phyloP scores from a whole-genome alignment of 345 rosid genomes.

The Geranium brycei region DNA sequence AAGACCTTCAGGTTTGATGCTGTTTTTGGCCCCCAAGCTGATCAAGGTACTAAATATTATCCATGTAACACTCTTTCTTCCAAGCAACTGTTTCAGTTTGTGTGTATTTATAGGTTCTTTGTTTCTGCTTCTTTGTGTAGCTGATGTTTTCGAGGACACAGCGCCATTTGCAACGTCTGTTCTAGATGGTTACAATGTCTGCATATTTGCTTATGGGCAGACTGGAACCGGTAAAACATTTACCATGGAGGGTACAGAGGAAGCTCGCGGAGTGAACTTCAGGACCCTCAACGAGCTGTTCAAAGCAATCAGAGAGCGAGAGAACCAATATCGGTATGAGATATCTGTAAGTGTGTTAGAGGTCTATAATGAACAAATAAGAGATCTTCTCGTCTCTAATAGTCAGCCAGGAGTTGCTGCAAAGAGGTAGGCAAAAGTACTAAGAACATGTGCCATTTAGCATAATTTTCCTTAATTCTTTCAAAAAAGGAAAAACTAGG shows the following conservation, averaged over 20 bases:
- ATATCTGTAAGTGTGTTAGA: conserved; percentile 87
- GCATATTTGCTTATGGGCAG: conserved; percentile 93
- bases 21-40: conserved; percentile 75
- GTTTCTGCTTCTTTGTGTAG: conserved; percentile 23
- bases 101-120: conserved; percentile 5
- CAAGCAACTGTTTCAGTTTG: not conserved
- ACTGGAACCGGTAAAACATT: conserved; percentile 93
- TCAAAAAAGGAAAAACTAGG: too few relatives aligned
- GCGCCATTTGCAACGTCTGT: conserved; percentile 82
- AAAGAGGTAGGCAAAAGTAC: conserved; percentile 41
- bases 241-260: conserved; percentile 85
- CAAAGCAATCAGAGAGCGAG: conserved; percentile 42
- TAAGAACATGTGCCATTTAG: not conserved
- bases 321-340: conserved; percentile 51
- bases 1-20: conserved; percentile 81
- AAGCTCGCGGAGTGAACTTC: conserved; percentile 88
- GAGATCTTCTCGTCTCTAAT: conserved; percentile 57
- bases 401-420: conserved; percentile 41
- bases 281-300: conserved; percentile 79
- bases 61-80: not conserved
- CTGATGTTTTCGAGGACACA: conserved; percentile 77
- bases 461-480: not conserved
- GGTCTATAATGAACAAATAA: conserved; percentile 91
- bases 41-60: conserved; percentile 47
- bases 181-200: conserved; percentile 91